Conservation (phyloP, 1,139 yeast species). For the Blastobotrys proliferans region DNA sequence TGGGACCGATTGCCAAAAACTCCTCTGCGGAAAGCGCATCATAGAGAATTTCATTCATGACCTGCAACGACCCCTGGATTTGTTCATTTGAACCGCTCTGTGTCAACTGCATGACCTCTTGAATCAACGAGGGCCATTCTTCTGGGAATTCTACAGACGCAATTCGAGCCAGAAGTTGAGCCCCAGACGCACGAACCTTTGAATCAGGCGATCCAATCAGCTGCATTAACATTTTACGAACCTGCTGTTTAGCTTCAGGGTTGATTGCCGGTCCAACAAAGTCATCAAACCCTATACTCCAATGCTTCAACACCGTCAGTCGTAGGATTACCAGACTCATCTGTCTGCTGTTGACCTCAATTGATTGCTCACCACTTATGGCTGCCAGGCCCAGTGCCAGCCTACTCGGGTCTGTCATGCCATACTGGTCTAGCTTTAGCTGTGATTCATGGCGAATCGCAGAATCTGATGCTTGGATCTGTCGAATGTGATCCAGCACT, state of each 20-base stretch:
- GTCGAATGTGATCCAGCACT: conserved; percentile 8
- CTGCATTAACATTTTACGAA: conserved; percentile 49
- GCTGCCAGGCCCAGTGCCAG: conserved; percentile 4
- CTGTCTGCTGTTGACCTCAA: conserved; percentile 37
- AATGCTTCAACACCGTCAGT: conserved; percentile 63
- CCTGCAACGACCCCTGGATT: conserved; percentile 61
- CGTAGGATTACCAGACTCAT: conserved; percentile 67
- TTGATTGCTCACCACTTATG: conserved; percentile 6
- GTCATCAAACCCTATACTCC: conserved; percentile 84
- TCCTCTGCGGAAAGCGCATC: conserved; percentile 84
- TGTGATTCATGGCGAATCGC: conserved; percentile 4
- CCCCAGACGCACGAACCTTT: conserved; percentile 63
- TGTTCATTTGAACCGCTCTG: conserved; percentile 1
- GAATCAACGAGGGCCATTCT: conserved; percentile 81
- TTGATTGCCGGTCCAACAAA: conserved; percentile 59
- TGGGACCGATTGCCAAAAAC: conserved; percentile 65
- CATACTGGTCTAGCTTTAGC: not conserved
- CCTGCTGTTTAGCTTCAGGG: conserved; percentile 47
- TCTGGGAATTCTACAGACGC: conserved; percentile 93
- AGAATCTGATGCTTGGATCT: conserved; percentile 9
- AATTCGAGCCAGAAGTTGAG: conserved; percentile 76
- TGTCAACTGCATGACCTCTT: conserved; percentile 40
- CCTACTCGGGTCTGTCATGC: conserved; percentile 4
- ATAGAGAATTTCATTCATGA: conserved; percentile 75
- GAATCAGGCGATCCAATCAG: conserved; percentile 51